Percentiles rank a stretch among this genome's conserved stretches.
Conservation (phyloP, 805 yeast species). For the Candida oleophila region DNA sequence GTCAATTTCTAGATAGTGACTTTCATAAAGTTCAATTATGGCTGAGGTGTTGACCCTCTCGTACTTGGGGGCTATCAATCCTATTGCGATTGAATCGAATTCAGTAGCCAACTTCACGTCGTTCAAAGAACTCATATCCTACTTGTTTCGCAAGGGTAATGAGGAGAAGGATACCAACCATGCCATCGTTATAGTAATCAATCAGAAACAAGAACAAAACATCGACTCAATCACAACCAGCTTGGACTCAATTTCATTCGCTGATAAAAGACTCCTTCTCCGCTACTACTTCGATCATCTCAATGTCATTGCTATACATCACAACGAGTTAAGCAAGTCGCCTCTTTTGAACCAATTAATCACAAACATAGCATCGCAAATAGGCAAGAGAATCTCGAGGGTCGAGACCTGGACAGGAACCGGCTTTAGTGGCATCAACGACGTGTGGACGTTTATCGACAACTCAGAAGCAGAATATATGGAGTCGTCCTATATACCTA, state of each 20-base stretch:
- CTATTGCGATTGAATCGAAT: background rate
- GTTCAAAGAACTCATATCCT: constrained; percentile 18
- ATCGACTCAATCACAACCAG: no score
- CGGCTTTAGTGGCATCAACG: constrained; percentile 20
- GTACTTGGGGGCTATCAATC: background rate
- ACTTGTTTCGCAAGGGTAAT: constrained; percentile 31
- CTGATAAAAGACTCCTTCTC: constrained; percentile 31
- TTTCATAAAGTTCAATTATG: background rate
- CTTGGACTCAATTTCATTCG: constrained; percentile 20
- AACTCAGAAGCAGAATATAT: background rate
- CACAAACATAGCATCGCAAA: constrained; percentile 1
- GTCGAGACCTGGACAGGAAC: constrained; percentile 47
- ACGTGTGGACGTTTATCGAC: constrained; percentile 10
- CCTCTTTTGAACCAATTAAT: background rate
- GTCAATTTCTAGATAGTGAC: no score
- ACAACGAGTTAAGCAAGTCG: background rate
- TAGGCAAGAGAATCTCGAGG: constrained; percentile 33
- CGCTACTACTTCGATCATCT: constrained; percentile 38
- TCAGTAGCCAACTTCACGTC: background rate
- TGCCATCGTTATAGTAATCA: constrained; percentile 28
- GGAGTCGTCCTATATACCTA: constrained; percentile 17
- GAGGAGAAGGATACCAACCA: constrained; percentile 32
- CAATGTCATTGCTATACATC: constrained; percentile 27
- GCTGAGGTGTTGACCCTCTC: constrained; percentile 2
- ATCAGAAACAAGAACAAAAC: constrained; percentile 1